Evolutionary conservation across 2,329 filamentous ascomycete genomes (phyloP).

Genomic region (Leptographium radiaticola): DNA sequence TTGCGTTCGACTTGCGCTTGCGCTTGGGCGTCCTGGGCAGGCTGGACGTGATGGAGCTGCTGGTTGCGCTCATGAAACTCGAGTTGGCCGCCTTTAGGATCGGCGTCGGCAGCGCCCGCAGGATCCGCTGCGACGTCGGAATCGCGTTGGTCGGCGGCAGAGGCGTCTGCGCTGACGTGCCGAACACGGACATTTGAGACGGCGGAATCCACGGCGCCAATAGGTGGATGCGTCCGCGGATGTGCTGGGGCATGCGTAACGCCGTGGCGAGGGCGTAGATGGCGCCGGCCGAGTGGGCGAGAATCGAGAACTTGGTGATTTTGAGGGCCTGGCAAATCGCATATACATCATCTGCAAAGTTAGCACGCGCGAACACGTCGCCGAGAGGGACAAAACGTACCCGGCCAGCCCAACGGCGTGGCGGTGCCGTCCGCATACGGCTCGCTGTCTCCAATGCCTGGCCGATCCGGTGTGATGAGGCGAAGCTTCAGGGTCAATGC

Average conservation of each 20-base stretch:
- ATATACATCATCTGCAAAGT: constrained; percentile 59
- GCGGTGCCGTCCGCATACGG: constrained; percentile 68
- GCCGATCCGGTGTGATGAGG: constrained; percentile 85
- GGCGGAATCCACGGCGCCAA: constrained; percentile 96
- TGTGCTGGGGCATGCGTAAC: constrained; percentile 88
- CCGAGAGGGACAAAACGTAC: constrained; percentile 33
- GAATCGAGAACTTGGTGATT: constrained; percentile 89
- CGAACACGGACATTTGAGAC: constrained; percentile 75
- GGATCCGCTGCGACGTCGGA: constrained; percentile 80
- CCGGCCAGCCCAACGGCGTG: constrained; percentile 87
- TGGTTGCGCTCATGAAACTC: constrained; percentile 86
- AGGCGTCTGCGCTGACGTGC: constrained; percentile 50
- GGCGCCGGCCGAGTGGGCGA: constrained; percentile 94
- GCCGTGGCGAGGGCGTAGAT: constrained; percentile 95
- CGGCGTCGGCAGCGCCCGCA: constrained; percentile 78
- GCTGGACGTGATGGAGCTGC: constrained; percentile 69
- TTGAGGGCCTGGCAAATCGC: constrained; percentile 85
- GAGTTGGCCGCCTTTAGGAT: constrained; percentile 91
- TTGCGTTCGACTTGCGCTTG: constrained; percentile 43
- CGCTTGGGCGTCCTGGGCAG: constrained; percentile 53
- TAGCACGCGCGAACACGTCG: constrained; percentile 11
- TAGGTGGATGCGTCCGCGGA: constrained; percentile 85
- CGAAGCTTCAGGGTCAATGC: constrained; percentile 78
- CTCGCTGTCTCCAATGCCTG: constrained; percentile 87
- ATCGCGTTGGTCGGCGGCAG: constrained; percentile 73